Percentiles rank a stretch among this genome's conserved stretches.
These are phyloP conservation scores for Kwoniella bestiolae DNA, from an alignment of 768 basidiomycete genomes.

Conservation along the genomic window DNA sequence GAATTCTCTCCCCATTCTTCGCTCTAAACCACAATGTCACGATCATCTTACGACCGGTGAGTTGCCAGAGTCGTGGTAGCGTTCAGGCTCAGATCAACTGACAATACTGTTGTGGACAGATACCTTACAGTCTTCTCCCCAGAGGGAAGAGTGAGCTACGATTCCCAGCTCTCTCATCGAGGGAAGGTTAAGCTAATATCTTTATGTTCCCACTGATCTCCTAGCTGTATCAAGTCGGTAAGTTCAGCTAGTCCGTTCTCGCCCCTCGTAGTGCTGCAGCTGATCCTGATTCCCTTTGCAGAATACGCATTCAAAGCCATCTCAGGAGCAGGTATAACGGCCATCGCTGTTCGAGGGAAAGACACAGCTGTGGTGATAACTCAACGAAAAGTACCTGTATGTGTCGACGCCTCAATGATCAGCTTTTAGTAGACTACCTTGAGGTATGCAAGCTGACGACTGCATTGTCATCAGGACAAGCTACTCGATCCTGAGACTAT, in stretches of 20 bases:
- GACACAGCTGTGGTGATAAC: constrained; percentile 96
- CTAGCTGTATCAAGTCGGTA: constrained; percentile 92
- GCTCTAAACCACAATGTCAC: constrained; percentile 67
- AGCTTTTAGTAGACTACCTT: background rate
- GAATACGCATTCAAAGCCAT: constrained; percentile 99
- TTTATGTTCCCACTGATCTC: background rate
- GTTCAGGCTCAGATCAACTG: constrained; percentile 4
- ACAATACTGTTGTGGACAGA: constrained; percentile 56
- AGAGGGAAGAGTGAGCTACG: constrained; percentile 67
- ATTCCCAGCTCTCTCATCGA: background rate
- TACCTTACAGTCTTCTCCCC: constrained; percentile 97
- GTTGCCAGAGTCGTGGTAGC: constrained; percentile 7
- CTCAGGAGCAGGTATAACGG: constrained; percentile 92
- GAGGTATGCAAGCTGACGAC: background rate
- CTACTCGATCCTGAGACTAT: constrained; percentile 91
- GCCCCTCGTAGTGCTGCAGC: background rate
- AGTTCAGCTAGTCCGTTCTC: constrained; percentile 13
- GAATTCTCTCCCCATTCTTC: background rate
- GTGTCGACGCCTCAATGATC: constrained; percentile 54
- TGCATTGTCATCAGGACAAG: constrained; percentile 72
- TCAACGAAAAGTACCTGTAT: constrained; percentile 95
- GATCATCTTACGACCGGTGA: constrained; percentile 90
- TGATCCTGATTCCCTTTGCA: constrained; percentile 52
- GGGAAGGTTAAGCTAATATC: background rate
- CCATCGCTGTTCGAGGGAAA: constrained; percentile 88